These are phyloP conservation scores for Singerocomus inundabilis DNA, from an alignment of 1,284 basidiomycete species.

Conservation along the genomic window DNA sequence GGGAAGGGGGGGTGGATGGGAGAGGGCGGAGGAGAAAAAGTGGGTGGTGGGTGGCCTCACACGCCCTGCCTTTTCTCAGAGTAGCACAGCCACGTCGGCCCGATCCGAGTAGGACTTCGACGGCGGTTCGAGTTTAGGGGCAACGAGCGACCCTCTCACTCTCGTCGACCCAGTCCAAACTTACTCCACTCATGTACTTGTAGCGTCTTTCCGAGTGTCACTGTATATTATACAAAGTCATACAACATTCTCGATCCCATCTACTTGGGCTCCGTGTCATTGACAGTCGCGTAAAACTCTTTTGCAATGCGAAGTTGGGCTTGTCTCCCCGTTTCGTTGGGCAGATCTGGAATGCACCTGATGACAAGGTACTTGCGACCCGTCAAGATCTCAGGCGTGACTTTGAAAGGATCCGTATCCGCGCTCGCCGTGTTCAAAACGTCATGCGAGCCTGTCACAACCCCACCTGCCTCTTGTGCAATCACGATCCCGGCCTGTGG, in stretches of 20 bases:
- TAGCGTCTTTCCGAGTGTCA: neutral
- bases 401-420: conserved; percentile 42
- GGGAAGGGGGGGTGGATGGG: neutral
- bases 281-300: conserved; percentile 83
- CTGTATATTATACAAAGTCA: neutral
- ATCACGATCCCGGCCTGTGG: conserved; percentile 85
- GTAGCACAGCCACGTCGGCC: no score
- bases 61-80: no score
- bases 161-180: no score
- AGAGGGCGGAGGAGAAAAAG: no score
- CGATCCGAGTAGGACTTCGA: no score
- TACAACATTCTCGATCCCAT: neutral
- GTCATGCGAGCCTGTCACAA: conserved; percentile 68
- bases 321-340: conserved; percentile 60
- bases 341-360: conserved; percentile 59
- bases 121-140: no score
- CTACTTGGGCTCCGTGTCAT: conserved; percentile 60
- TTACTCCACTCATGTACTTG: no score
- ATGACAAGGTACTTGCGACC: conserved; percentile 89
- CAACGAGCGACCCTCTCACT: no score
- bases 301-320: conserved; percentile 79
- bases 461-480: conserved; percentile 84
- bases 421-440: conserved; percentile 44
- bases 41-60: no score
- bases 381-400: conserved; percentile 71